A percentile compares a stretch with the other conserved stretches of the same genome.
Conservation (phyloP, 371 early-diverging fungal species). For the Fennellomyces sp. region DNA sequence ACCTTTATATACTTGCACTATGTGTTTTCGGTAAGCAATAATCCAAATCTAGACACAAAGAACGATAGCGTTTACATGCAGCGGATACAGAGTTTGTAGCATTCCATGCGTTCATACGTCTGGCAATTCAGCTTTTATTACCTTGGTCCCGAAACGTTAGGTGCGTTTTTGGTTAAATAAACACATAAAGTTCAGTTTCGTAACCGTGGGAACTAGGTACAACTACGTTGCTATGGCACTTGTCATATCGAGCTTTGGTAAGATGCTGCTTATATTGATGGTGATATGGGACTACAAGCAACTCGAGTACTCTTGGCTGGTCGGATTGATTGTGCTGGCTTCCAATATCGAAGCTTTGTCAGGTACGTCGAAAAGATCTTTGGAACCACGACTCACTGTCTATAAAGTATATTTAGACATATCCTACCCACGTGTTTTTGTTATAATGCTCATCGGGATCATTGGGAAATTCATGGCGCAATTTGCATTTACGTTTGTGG, state of each 20-base stretch:
- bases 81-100: constrained; percentile 42
- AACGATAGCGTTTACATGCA: neutral
- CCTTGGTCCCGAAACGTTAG: neutral
- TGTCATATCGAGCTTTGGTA: constrained; percentile 89
- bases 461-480: constrained; percentile 50
- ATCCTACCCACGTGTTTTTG: constrained; percentile 47
- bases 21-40: constrained; percentile 67
- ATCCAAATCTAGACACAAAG: neutral
- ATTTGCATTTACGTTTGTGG: constrained; percentile 33
- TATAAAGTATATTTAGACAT: constrained; percentile 55
- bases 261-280: constrained; percentile 87
- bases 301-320: constrained; percentile 82
- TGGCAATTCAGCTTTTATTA: constrained; percentile 29
- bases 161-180: neutral
- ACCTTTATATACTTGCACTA: constrained; percentile 76
- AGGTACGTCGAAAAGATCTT: no score
- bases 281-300: constrained; percentile 94
- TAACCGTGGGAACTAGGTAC: no score
- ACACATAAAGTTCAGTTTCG: no score
- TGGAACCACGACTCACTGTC: no score
- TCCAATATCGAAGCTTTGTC: constrained; percentile 88
- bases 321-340: constrained; percentile 76
- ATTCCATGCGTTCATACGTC: constrained; percentile 45
- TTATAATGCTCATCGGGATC: constrained; percentile 55
- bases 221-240: constrained; percentile 78